Percentiles rank a stretch among this genome's conserved stretches.
Evolutionary conservation across 768 basidiomycete species (phyloP).

Genomic region (Mycena galopus): DNA sequence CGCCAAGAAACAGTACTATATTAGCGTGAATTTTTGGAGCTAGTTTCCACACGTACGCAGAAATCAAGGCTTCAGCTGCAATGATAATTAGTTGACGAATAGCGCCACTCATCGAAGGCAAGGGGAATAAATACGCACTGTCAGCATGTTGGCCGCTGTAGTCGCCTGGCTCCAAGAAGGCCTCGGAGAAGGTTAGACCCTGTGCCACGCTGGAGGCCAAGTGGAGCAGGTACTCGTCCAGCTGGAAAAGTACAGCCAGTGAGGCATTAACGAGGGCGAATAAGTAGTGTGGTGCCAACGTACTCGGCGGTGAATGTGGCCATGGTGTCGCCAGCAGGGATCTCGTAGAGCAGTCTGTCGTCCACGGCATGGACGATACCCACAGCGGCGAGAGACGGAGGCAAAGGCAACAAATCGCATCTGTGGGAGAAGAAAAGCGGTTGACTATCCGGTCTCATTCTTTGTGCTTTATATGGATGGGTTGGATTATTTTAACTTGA

Average conservation of each 20-base stretch:
- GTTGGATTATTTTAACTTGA: no score
- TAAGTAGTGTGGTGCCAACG: not conserved
- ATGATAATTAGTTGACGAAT: not conserved
- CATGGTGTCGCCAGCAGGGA: conserved; percentile 16
- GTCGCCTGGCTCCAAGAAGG: conserved; percentile 7
- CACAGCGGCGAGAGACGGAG: not conserved
- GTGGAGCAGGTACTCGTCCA: conserved; percentile 2
- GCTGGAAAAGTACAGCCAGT: not conserved
- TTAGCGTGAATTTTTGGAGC: not conserved
- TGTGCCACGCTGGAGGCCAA: not conserved
- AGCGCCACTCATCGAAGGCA: not conserved
- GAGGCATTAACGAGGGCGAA: not conserved
- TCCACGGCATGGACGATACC: conserved; percentile 16
- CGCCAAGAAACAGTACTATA: no score
- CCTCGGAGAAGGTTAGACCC: not conserved
- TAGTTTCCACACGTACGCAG: conserved; percentile 1
- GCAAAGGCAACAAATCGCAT: conserved; percentile 2
- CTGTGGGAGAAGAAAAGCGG: not conserved
- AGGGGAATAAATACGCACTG: conserved; percentile 1
- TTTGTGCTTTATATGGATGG: no score
- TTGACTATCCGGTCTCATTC: no score
- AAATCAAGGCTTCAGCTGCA: conserved; percentile 16
- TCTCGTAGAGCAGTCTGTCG: conserved; percentile 19
- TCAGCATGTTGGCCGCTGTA: conserved; percentile 3
- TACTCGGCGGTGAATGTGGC: conserved; percentile 16